Evolutionary conservation across 2,329 filamentous ascomycete species (phyloP), one percentile per base, ranked within the genome.

Genomic region (Plectosphaerella sp.): DNA sequence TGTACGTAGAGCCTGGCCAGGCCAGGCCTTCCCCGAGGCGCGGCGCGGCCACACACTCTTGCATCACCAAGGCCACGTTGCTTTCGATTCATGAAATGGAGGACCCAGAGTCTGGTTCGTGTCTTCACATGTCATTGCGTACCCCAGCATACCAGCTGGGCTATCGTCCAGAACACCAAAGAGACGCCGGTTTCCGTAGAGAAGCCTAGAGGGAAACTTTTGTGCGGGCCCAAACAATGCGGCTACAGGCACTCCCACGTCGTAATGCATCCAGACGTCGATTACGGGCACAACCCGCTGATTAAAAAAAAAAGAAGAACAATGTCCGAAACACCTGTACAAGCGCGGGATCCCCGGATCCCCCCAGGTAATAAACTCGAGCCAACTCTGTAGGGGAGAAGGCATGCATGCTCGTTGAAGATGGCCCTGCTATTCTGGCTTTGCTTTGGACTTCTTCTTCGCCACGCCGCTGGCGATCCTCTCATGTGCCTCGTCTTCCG

Each of bases 401-500:
- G 28, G 11, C 8, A 33, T 33, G 14, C 41, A 6, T 14, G 33
- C 24, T 47, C 15, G 45, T 5, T 45, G 15, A 15, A 33, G 8
- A 12, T n/a, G 41, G 18, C 11, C 41, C 11, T 20, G 18, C 10
- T 43, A 12, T 12, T 43, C 41, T 12, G 41, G 7, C 16, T 20
- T 43, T 18, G 16, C 16, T 20, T 20, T 43, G 16, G 41, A 20
- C 52, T 57, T 57, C 47, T 56, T 56, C 46, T 53, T 56, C 15
- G 8, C 18, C 10, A 43, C 41, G 36, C 20, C 43, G 37, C 18
- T 49, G 4, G 48, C 36, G 10, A 45, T 36, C 20, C 52, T 50
- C 39, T 57, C 55, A 18, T 50, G 51, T 5, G 35, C 46, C 6
- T 73, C 68, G 35, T 73, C 72, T 4, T 72, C 70, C 1, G 72